Evolutionary conservation across 352 stramenopile species (phyloP), one percentile per base, ranked within the genome.

Genomic region (Globisporangium perplexum): DNA sequence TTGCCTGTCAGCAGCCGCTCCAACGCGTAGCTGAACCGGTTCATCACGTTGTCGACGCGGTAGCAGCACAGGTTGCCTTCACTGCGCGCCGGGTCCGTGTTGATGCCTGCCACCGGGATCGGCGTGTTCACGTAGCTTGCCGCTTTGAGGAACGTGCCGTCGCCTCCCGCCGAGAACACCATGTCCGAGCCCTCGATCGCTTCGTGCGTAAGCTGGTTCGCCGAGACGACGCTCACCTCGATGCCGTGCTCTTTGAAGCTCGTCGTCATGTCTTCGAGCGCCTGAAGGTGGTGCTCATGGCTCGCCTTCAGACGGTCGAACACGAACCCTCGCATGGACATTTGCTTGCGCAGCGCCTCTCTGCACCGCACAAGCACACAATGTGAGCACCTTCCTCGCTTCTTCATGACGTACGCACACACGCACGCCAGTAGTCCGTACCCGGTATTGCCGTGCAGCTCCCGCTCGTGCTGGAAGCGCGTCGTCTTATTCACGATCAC

Each of bases 61-160:
- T 90, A 95, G 71, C 83, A 93, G 59, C 85, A 95, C 50, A 95
- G 52, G 39, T 93, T 93, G 48, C 85, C 85, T 68, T 95, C 83
- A 41, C 83, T 93, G 50, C 85, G 77, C 22, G 76, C 84, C 1
- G 82, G 79, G 53, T 95, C 85, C 24, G 85, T 95, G 64, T 95
- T 95, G 39, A 95, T 67, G 15, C 85, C 85, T 35, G 83, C 82
- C 4, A 95, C 76, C 7, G 85, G 85, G 51, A 93, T 92, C 12
- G 82, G 82, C 39, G 71, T 87, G 66, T 92, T 93, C 26, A 93
- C 81, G 49, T 90, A 93, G 53, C 85, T 93, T 12, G 84, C 84
- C 0, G 84, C 86, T 49, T 93, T 95, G 24, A 95, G 58, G 49
- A 95, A 95, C 15, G 85, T 95, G 15, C 85, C 85, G 65, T 95